A percentile compares a stretch with the other conserved stretches of the same genome.
Conservation (phyloP, 1,284 basidiomycete species). For the Lentinula novae-zelandiae region DNA sequence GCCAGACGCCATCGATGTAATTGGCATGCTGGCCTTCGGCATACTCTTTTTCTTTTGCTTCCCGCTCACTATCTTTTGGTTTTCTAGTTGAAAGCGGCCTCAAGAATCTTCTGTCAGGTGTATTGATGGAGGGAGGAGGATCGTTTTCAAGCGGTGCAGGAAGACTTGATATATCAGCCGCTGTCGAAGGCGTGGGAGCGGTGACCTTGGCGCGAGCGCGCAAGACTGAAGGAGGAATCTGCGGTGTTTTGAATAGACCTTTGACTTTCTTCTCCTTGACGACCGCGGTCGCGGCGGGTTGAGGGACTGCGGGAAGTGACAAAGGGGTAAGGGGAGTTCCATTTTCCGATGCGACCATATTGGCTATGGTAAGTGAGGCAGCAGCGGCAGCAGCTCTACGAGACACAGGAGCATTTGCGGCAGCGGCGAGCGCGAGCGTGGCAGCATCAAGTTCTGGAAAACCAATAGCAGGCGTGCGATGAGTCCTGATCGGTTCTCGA, state of each 20-base stretch:
- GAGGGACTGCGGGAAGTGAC: constrained; percentile 40
- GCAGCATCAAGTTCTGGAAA: constrained; percentile 77
- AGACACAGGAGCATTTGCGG: constrained; percentile 63
- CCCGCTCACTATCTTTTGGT: constrained; percentile 70
- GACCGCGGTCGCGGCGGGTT: constrained; percentile 30
- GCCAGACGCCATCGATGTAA: constrained; percentile 83
- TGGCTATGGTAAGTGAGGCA: constrained; percentile 76
- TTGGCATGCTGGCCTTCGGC: constrained; percentile 80
- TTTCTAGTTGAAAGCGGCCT: constrained; percentile 53
- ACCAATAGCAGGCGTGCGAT: constrained; percentile 82
- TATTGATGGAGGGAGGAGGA: constrained; percentile 38
- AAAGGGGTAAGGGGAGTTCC: constrained; percentile 55
- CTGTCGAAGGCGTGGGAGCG: constrained; percentile 62
- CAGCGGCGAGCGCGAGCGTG: constrained; percentile 57
- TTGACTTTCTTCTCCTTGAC: constrained; percentile 68
- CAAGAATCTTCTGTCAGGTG: constrained; percentile 41
- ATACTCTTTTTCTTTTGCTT: constrained; percentile 78
- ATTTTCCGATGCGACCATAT: constrained; percentile 82
- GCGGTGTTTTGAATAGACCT: constrained; percentile 69
- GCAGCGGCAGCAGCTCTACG: constrained; percentile 83
- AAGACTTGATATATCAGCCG: constrained; percentile 52
- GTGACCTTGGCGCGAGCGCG: constrained; percentile 53
- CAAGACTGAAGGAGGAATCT: constrained; percentile 51
- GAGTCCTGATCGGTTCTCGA: constrained; percentile 89
- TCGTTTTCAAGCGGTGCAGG: constrained; percentile 60